A percentile compares a stretch with the other conserved stretches of the same genome.
phyloP scores from a whole-genome alignment of 495 filamentous ascomycete genomes.

The Symbiotaphrina buchneri region DNA sequence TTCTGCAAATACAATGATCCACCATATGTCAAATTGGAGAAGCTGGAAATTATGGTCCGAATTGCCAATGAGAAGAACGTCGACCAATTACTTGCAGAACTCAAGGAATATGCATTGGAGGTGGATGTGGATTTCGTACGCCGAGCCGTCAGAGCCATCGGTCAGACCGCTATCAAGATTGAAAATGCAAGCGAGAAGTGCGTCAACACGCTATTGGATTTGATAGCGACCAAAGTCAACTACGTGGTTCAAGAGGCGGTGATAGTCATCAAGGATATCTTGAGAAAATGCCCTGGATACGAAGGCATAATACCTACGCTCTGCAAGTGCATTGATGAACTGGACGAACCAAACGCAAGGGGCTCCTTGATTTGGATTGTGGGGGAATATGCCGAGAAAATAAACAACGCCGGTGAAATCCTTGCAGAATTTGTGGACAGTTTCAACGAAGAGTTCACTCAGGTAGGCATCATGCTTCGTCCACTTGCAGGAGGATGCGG shows the following conservation, averaged over 20 bases:
- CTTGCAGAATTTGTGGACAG: slow-evolving; percentile 68
- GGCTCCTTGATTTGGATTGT: slow-evolving; percentile 97
- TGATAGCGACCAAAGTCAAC: slow-evolving; percentile 94
- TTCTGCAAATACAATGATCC: slow-evolving; percentile 99
- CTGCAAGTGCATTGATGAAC: slow-evolving; percentile 88
- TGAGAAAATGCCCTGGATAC: slow-evolving; percentile 92
- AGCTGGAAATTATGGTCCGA: slow-evolving; percentile 96
- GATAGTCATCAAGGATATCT: slow-evolving; percentile 96
- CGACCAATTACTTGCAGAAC: slow-evolving; percentile 77
- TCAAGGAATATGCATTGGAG: slow-evolving; percentile 94
- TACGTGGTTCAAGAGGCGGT: slow-evolving; percentile 98
- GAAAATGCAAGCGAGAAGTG: slow-evolving; percentile 83
- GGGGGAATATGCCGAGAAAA: slow-evolving; percentile 96
- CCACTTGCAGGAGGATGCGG: slow-evolving; percentile 1
- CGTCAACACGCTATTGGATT: slow-evolving; percentile 77
- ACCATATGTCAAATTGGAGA: slow-evolving; percentile 91
- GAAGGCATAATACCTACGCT: slow-evolving; percentile 93
- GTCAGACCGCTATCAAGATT: slow-evolving; percentile 96
- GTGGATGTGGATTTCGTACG: slow-evolving; percentile 99
- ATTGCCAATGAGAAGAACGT: slow-evolving; percentile 97
- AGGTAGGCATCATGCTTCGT: slow-evolving; percentile 21
- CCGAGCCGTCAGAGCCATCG: slow-evolving; percentile 82
- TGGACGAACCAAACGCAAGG: slow-evolving; percentile 84
- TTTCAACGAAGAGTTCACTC: slow-evolving; percentile 82
- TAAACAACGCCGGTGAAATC: slow-evolving; percentile 88